phyloP scores from a whole-genome alignment of 2,329 filamentous ascomycete genomes.

The Talaromyces funiculosus region DNA sequence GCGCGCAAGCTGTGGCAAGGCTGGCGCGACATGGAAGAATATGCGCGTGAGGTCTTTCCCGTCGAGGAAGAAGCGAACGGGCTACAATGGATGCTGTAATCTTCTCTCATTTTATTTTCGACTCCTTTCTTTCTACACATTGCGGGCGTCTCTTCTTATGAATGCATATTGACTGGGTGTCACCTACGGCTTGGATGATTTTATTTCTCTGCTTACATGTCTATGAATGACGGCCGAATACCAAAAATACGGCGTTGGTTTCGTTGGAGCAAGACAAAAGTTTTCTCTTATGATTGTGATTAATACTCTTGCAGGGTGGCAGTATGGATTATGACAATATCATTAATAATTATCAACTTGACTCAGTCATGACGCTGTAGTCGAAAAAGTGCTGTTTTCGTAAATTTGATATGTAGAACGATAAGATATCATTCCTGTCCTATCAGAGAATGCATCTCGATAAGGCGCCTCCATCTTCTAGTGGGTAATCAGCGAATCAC shows the following conservation, averaged over 20 bases:
- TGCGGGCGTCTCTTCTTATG: slow-evolving; percentile 9
- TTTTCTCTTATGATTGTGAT: background rate
- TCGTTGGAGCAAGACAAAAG: background rate
- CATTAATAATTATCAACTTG: background rate
- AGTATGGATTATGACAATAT: background rate
- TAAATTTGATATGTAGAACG: background rate
- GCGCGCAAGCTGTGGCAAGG: slow-evolving; percentile 86
- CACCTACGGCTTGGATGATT: slow-evolving; percentile 1
- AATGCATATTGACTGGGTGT: slow-evolving; percentile 11
- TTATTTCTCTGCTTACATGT: background rate
- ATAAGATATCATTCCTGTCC: background rate
- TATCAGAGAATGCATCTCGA: background rate
- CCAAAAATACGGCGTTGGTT: background rate
- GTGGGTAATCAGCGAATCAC: background rate
- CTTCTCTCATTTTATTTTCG: background rate
- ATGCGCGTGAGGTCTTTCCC: slow-evolving; percentile 87
- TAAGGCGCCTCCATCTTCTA: background rate
- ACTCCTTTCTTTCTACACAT: background rate
- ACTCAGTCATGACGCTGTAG: background rate
- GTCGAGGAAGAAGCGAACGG: slow-evolving; percentile 94
- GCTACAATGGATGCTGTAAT: slow-evolving; percentile 76
- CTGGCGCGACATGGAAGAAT: slow-evolving; percentile 84
- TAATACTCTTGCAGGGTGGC: background rate
- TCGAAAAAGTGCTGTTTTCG: background rate
- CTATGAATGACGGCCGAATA: background rate